A percentile compares a stretch with the other conserved stretches of the same genome.
These are phyloP conservation scores for Coemansia sp. DNA, from an alignment of 192 early-diverging fungal genomes.

Conservation along the genomic window DNA sequence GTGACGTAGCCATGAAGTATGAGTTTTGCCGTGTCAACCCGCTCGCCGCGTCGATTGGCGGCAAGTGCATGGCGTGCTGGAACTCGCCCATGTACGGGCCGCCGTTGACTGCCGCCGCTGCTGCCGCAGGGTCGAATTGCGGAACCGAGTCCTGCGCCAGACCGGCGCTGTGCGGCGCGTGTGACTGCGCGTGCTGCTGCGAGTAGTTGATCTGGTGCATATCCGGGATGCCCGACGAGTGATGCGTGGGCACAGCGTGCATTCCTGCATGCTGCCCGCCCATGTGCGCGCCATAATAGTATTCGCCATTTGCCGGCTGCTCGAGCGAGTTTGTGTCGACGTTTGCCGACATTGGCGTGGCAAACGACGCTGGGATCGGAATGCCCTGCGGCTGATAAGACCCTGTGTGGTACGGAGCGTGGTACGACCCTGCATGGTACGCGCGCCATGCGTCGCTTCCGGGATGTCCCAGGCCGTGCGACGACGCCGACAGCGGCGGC, in stretches of 20 bases:
- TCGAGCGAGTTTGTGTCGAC: constrained; percentile 3
- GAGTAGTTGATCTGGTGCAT: constrained; percentile 33
- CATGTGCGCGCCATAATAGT: constrained; percentile 15
- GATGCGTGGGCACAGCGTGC: constrained; percentile 19
- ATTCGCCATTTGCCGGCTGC: constrained; percentile 9
- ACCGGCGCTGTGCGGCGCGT: neutral
- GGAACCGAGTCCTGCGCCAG: neutral
- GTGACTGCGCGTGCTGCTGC: constrained; percentile 15
- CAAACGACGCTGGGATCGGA: constrained; percentile 20
- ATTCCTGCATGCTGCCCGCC: neutral
- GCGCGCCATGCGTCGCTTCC: constrained; percentile 30
- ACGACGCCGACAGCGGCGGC: constrained; percentile 40
- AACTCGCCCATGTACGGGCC: constrained; percentile 46
- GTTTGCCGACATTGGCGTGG: constrained; percentile 22
- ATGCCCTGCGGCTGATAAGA: constrained; percentile 7
- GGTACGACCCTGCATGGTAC: constrained; percentile 19
- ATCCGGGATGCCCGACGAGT: constrained; percentile 23
- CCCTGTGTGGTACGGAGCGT: constrained; percentile 3
- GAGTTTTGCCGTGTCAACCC: constrained; percentile 33
- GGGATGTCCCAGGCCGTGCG: constrained; percentile 24
- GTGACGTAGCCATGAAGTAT: constrained; percentile 43
- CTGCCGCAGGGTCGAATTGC: constrained; percentile 34
- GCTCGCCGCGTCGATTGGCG: constrained; percentile 32
- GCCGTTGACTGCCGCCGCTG: constrained; percentile 11
- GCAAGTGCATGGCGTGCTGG: constrained; percentile 35